Evolutionary conservation across 31 red algal genomes (phyloP), one percentile per base, ranked within the genome.

Genomic region (Odonthalia washingtoniensis): DNA sequence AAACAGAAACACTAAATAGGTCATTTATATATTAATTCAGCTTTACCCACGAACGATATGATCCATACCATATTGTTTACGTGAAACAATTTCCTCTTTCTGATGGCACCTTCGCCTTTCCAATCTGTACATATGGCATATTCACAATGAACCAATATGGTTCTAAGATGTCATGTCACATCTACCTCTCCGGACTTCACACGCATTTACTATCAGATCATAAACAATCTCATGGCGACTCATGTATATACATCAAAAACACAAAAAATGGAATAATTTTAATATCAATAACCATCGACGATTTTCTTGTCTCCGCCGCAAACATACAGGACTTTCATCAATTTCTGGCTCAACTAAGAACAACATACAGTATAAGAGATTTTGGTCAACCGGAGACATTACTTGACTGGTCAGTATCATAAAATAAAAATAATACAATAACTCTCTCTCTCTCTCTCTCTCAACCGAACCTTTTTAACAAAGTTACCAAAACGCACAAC

Each of bases 1-100:
- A 26, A 67, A 69, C 31, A 84, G 3, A 84, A 84, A 40, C 40
- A 44, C 1, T 9, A 12, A 31, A 26, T 84, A 3, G 31, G 43
- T 39, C 80, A 84, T 72, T 70, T 84, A 24, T 34, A 84, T 4
- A 72, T 84, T 3, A 70, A 40, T 39, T 69, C 80, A 35, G 80
- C 65, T 84, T 72, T 37, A 18, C 40, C 6, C 65, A 84, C 38
- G 65, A 84, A 84, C 16, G n/a, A 4, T 70, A 84, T n/a, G 6
- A 43, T 35, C 16, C 67, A 34, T 5, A 24, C 63, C 67, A 84
- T 3, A 60, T 32, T 12, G 63, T 84, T 6, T 69, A 70, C 21
- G 38, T 84, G 2, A 2, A 5, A 3, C 65, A 84, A 72, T 40
- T 67, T 43, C 80, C 80, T 3, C 27, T 31, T 12, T 84, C 70